phyloP scores from a whole-genome alignment of 805 yeast genomes.

The Ogataea saltuana region DNA sequence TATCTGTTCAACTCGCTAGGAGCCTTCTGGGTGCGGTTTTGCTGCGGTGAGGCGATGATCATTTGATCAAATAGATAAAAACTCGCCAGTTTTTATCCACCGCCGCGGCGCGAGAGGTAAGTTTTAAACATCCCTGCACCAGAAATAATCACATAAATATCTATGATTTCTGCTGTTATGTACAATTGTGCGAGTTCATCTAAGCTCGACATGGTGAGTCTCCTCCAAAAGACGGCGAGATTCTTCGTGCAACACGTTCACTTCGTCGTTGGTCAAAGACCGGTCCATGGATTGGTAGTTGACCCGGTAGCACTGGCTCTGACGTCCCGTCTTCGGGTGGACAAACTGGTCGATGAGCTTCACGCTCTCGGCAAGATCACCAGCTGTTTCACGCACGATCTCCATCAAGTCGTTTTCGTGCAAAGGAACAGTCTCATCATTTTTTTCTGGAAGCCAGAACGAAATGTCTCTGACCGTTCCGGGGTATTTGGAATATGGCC shows the following conservation, averaged over 20 bases:
- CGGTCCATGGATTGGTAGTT: slow-evolving; percentile 96
- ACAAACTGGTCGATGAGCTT: slow-evolving; percentile 74
- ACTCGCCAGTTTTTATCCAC: background rate
- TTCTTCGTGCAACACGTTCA: slow-evolving; percentile 67
- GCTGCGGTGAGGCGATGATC: background rate
- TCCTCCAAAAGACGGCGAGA: slow-evolving; percentile 60
- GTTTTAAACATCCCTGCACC: background rate
- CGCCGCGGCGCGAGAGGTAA: too few relatives aligned
- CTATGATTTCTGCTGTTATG: background rate
- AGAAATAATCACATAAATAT: background rate
- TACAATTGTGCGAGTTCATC: slow-evolving; percentile 16
- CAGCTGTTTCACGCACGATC: slow-evolving; percentile 78
- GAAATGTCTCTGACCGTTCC: slow-evolving; percentile 85
- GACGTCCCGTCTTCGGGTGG: slow-evolving; percentile 78
- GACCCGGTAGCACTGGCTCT: slow-evolving; percentile 84
- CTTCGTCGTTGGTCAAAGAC: slow-evolving; percentile 80
- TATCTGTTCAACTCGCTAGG: background rate
- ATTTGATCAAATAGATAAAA: slow-evolving; percentile 1
- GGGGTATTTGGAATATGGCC: slow-evolving; percentile 90
- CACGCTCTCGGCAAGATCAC: slow-evolving; percentile 88
- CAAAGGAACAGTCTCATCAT: slow-evolving; percentile 32
- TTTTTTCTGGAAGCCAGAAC: slow-evolving; percentile 72
- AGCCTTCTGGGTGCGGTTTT: too few relatives aligned
- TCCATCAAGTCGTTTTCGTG: slow-evolving; percentile 96
- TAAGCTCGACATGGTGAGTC: slow-evolving; percentile 58